Conservation (phyloP, 2,329 filamentous ascomycete genomes). For the Apiospora hydei region DNA sequence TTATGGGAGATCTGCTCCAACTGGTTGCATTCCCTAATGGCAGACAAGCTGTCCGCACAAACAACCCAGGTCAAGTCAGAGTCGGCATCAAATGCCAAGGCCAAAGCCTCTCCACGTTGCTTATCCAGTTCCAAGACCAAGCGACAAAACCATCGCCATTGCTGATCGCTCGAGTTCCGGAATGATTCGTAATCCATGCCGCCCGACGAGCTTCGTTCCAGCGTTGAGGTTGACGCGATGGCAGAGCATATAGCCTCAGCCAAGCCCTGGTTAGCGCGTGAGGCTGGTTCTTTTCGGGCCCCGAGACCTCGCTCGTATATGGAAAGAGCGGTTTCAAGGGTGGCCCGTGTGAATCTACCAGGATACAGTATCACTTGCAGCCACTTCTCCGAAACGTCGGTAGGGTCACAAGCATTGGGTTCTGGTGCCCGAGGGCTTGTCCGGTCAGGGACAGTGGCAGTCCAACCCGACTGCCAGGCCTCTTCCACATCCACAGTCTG, state of each 20-base stretch:
- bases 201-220: constrained; percentile 67
- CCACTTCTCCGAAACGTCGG: constrained; percentile 85
- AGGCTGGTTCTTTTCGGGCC: constrained; percentile 46
- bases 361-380: constrained; percentile 83
- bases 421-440: constrained; percentile 60
- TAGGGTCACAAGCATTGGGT: constrained; percentile 68
- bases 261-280: constrained; percentile 62
- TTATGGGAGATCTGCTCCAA: constrained; percentile 82
- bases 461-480: constrained; percentile 75
- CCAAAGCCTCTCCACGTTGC: constrained; percentile 81
- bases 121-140: constrained; percentile 87
- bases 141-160: constrained; percentile 91
- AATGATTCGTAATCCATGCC: constrained; percentile 80
- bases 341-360: constrained; percentile 79
- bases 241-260: constrained; percentile 79
- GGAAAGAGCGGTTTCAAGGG: constrained; percentile 81
- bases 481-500: constrained; percentile 67
- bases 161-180: constrained; percentile 74
- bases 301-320: constrained; percentile 77
- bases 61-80: constrained; percentile 83
- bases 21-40: constrained; percentile 79
- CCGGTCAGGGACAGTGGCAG: constrained; percentile 68
- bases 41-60: constrained; percentile 80
- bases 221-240: constrained; percentile 71
- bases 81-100: constrained; percentile 75